Evolutionary conservation across 176 grass and related monocot species (phyloP).

Genomic region (Bonia amplexicaulis): DNA sequence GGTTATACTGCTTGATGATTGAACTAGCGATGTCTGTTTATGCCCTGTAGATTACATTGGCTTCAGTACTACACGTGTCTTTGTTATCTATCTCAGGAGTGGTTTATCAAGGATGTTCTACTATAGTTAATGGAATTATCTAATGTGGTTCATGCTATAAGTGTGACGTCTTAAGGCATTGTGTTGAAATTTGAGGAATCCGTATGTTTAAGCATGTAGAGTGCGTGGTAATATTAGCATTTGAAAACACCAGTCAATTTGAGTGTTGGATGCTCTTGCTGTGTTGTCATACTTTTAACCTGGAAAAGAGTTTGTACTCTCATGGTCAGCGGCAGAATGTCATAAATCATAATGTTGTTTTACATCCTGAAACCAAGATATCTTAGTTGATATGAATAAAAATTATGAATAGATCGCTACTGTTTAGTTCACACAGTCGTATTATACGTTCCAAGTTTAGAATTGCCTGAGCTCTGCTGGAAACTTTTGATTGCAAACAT

Average conservation of each 20-base stretch:
- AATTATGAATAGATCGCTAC: background rate
- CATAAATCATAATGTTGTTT: background rate
- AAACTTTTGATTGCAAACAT: background rate
- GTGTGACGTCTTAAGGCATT: background rate
- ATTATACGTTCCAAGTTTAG: background rate
- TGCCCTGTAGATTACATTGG: background rate
- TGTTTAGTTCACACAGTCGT: background rate
- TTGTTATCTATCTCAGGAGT: background rate
- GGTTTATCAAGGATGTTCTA: background rate
- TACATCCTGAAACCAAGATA: background rate
- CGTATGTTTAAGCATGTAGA: background rate
- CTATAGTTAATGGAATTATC: background rate
- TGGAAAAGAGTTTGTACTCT: background rate
- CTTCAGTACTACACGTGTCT: background rate
- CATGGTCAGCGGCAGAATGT: background rate
- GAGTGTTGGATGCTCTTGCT: background rate
- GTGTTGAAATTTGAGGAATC: background rate
- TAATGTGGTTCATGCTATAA: background rate
- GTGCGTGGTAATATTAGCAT: background rate
- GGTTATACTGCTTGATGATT: background rate
- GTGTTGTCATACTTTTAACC: background rate
- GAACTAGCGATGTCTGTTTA: background rate
- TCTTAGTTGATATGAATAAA: background rate
- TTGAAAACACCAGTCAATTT: background rate
- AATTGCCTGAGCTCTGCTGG: background rate